Evolutionary conservation across 192 early-diverging fungal species (phyloP).

Genomic region (Umbelopsis sp.): DNA sequence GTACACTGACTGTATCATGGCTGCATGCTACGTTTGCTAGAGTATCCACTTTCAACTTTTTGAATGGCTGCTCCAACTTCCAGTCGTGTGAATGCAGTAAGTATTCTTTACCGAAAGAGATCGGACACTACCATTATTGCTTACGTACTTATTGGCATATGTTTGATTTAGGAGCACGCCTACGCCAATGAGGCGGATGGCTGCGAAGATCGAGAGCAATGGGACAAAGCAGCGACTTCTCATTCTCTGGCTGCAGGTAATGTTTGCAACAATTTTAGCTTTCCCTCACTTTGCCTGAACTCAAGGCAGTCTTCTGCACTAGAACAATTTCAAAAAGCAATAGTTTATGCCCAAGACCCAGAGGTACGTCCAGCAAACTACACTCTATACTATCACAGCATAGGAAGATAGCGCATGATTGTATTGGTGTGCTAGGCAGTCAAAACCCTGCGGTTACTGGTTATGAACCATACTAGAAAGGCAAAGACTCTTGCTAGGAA

Average conservation of each 20-base stretch:
- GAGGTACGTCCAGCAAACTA: conserved; percentile 38
- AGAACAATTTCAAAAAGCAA: conserved; percentile 64
- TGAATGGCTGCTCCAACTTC: neutral
- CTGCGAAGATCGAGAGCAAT: conserved; percentile 53
- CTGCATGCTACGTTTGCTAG: neutral
- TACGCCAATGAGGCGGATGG: conserved; percentile 69
- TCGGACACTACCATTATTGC: neutral
- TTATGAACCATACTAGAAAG: conserved; percentile 65
- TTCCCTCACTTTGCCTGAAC: too few species aligned
- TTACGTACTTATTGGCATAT: neutral
- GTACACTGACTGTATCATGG: neutral
- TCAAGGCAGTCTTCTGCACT: neutral
- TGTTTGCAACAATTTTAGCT: neutral
- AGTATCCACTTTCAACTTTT: neutral
- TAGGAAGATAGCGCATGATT: neutral
- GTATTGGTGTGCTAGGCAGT: too few species aligned
- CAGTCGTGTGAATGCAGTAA: conserved; percentile 23
- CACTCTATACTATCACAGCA: too few species aligned
- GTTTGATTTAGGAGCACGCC: conserved; percentile 54
- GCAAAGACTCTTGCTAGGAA: conserved; percentile 64
- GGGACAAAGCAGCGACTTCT: conserved; percentile 61
- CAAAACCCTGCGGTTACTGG: conserved; percentile 66
- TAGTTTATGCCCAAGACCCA: conserved; percentile 56
- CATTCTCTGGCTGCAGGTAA: conserved; percentile 72
- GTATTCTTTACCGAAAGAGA: neutral